Evolutionary conservation across 1,139 yeast species (phyloP).

Genomic region (Arxiozyma telluris): DNA sequence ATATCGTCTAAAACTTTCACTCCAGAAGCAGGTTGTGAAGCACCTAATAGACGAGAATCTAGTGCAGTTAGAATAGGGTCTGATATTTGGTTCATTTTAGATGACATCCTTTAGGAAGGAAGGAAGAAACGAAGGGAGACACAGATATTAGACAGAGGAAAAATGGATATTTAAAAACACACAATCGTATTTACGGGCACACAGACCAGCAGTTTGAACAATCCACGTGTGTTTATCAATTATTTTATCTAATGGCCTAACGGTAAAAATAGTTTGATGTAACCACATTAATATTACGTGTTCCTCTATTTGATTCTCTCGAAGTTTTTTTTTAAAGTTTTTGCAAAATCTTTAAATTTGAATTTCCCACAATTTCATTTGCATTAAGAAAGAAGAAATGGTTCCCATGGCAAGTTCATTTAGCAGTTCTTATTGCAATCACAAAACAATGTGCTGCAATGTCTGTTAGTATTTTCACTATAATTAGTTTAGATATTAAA

Average conservation of each 20-base stretch:
- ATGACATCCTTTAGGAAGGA: not conserved
- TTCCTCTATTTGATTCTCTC: not conserved
- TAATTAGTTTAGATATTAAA: not conserved
- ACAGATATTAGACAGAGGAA: not conserved
- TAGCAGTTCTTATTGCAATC: not conserved
- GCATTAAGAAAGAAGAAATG: not conserved
- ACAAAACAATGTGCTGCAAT: not conserved
- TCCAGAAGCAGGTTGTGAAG: slow-evolving; percentile 19
- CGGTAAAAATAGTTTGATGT: too few species aligned
- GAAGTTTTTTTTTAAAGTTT: too few species aligned
- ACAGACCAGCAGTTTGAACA: not conserved
- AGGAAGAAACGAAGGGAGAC: not conserved
- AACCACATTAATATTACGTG: too few species aligned
- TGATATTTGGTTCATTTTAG: not conserved
- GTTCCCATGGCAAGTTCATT: too few species aligned
- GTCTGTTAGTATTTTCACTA: not conserved
- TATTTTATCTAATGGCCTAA: not conserved
- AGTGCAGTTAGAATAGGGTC: slow-evolving; percentile 15
- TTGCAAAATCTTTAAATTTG: too few species aligned
- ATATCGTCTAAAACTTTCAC: slow-evolving; percentile 16
- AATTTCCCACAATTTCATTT: not conserved
- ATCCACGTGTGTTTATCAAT: not conserved
- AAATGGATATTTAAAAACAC: not conserved
- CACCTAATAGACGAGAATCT: slow-evolving; percentile 22
- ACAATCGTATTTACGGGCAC: not conserved